These are phyloP conservation scores for Cicer pinnatifidum DNA, from an alignment of 306 rosid species.

Conservation along the genomic window DNA sequence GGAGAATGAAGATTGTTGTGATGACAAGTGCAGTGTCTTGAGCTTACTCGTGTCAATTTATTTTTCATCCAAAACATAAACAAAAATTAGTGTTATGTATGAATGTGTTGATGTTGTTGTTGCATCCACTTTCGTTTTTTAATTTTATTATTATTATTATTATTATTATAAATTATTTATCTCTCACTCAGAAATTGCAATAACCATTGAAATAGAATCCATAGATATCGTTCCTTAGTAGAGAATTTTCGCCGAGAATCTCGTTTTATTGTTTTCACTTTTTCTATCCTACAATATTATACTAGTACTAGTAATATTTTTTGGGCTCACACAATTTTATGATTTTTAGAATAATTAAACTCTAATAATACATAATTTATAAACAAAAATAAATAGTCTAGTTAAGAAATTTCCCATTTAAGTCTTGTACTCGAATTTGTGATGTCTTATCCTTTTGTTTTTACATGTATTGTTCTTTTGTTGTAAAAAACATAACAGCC, in stretches of 20 bases:
- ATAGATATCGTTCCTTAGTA: not conserved
- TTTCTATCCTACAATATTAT: not conserved
- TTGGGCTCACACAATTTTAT: no score
- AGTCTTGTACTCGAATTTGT: no score
- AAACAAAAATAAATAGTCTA: no score
- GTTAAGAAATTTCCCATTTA: no score
- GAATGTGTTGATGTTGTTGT: not conserved
- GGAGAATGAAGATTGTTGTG: constrained; percentile 15
- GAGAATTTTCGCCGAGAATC: constrained; percentile 25
- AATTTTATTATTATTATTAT: not conserved
- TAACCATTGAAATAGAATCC: not conserved
- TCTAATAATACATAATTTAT: no score
- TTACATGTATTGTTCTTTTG: no score
- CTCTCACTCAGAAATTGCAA: not conserved
- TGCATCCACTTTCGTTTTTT: not conserved
- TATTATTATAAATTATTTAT: no score
- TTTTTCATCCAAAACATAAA: not conserved
- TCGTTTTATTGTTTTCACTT: not conserved
- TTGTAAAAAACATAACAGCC: no score
- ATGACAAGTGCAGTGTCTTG: constrained; percentile 36
- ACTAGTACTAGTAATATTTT: no score
- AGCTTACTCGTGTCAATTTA: constrained; percentile 19
- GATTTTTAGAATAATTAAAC: no score
- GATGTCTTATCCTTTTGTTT: no score
- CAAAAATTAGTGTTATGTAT: not conserved